Conservation (phyloP, 1,284 basidiomycete species). For the Sanghuangporus baumii region DNA sequence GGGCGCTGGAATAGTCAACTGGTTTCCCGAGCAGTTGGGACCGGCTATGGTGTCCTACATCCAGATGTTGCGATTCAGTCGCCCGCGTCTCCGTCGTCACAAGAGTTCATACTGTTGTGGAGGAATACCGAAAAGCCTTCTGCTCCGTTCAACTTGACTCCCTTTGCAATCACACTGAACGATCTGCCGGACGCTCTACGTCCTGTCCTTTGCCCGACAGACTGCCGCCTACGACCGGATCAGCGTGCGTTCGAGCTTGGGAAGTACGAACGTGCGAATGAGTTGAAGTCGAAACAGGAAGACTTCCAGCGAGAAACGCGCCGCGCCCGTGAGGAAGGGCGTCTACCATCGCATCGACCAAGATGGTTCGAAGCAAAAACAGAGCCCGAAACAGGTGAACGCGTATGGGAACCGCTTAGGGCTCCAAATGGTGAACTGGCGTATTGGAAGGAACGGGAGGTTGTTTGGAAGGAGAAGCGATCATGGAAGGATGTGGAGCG, state of each 20-base stretch:
- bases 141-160: conserved; percentile 92
- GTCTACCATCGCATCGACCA: conserved; percentile 68
- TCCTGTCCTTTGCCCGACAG: conserved; percentile 82
- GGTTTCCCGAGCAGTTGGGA: conserved; percentile 74
- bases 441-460: conserved; percentile 83
- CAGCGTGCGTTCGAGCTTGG: conserved; percentile 94
- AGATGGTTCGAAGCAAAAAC: conserved; percentile 77
- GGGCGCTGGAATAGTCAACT: conserved; percentile 96
- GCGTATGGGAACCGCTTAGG: conserved; percentile 74
- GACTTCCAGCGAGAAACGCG: conserved; percentile 82
- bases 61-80: conserved; percentile 61
- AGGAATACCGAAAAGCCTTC: conserved; percentile 83
- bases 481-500: conserved; percentile 69
- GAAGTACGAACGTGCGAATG: conserved; percentile 88
- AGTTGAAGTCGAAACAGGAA: conserved; percentile 82
- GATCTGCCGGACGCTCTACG: conserved; percentile 67
- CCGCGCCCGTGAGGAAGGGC: conserved; percentile 72
- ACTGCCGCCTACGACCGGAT: conserved; percentile 91
- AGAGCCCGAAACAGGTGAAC: conserved; percentile 82
- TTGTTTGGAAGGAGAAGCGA: conserved; percentile 45
- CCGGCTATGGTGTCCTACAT: conserved; percentile 60
- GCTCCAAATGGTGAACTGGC: conserved; percentile 51
- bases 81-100: conserved; percentile 40
- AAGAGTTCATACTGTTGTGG: conserved; percentile 84
- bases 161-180: conserved; percentile 90